Evolutionary conservation across 2,329 filamentous ascomycete species (phyloP), one percentile per base, ranked within the genome.

Genomic region (Pochonia chlamydosporia): DNA sequence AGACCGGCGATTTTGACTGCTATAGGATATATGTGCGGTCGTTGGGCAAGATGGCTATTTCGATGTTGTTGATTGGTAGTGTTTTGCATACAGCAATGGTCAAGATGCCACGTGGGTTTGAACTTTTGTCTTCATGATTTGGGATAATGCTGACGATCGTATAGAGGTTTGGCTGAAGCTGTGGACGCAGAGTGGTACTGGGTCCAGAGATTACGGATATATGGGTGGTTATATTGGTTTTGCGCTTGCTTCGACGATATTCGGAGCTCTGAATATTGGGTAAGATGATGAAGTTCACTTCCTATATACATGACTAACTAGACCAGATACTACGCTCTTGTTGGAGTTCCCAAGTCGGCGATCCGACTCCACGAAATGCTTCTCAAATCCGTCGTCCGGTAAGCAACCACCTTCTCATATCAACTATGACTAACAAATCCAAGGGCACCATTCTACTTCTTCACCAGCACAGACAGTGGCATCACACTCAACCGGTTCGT

Each of bases 401-500:
- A 21, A 18, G 21, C 5, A 31, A 4, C 36, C 13, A 3, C 25
- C 21, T 36, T n/a, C 8, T n/a, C 2, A 11, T 20, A 40, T 20
- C 8, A 40, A 8, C 35, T n/a, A 7, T 37, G 7, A 23, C 23
- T 40, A 40, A 21, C 8, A 21, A 9, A 9, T 35, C 10, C 24
- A 16, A 45, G 43, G 8, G 71, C 71, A 0, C 66, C 70, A 0
- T 53, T 72, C 0, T 55, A 57, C 2, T 75, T 66, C 46, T 73
- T 74, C 40, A 67, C 67, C 0, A 54, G 49, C 3, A 71, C 66
- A 0, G 69, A 73, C 3, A 66, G 58, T 1, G 71, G 71, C 0
- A 60, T 63, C 2, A 67, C 68, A 1, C 48, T 73, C 13, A 74
- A 72, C 31, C 55, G 69, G 43, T 46, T 3, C 20, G 20, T 18